Percentiles rank a stretch among this genome's conserved stretches.
phyloP scores from a whole-genome alignment of 352 stramenopile species.

The Phytopythium sindhum region DNA sequence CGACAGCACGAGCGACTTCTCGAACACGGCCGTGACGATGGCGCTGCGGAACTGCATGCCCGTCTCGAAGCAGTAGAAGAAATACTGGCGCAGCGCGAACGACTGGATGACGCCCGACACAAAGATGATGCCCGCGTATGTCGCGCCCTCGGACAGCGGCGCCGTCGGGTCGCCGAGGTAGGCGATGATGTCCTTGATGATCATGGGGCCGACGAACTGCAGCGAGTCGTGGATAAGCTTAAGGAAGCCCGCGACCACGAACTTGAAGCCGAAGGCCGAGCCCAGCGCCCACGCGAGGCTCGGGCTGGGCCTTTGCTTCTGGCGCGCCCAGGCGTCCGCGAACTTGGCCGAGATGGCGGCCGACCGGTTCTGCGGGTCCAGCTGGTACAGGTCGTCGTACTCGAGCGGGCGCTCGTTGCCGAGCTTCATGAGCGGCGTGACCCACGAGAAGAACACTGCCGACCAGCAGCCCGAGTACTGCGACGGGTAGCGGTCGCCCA shows the following conservation, averaged over 20 bases:
- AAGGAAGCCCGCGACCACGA: conserved; percentile 52
- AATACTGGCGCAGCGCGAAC: conserved; percentile 77
- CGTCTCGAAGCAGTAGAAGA: conserved; percentile 84
- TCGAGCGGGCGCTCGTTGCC: conserved; percentile 78
- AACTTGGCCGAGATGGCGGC: conserved; percentile 43
- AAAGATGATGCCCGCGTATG: conserved; percentile 69
- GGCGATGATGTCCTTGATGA: conserved; percentile 86
- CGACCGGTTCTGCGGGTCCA: conserved; percentile 74
- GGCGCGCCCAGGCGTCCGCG: conserved; percentile 32
- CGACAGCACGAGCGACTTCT: conserved; percentile 85
- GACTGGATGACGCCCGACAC: conserved; percentile 69
- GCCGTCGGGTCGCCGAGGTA: conserved; percentile 67
- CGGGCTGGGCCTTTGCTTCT: conserved; percentile 30
- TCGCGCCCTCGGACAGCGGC: conserved; percentile 48
- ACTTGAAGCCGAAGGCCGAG: conserved; percentile 51
- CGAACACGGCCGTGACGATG: conserved; percentile 71
- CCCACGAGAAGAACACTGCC: conserved; percentile 84
- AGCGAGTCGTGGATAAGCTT: conserved; percentile 82
- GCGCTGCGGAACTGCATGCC: conserved; percentile 74
- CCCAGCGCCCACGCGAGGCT: conserved; percentile 53
- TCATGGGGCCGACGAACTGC: conserved; percentile 79
- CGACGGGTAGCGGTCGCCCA: conserved; percentile 63
- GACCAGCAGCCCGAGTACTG: conserved; percentile 49
- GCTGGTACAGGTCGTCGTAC: conserved; percentile 79
- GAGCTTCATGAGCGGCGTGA: conserved; percentile 84